Evolutionary conservation across 2,329 filamentous ascomycete genomes (phyloP), one percentile per base, ranked within the genome.

Genomic region (Aspergillus spinulosporus): DNA sequence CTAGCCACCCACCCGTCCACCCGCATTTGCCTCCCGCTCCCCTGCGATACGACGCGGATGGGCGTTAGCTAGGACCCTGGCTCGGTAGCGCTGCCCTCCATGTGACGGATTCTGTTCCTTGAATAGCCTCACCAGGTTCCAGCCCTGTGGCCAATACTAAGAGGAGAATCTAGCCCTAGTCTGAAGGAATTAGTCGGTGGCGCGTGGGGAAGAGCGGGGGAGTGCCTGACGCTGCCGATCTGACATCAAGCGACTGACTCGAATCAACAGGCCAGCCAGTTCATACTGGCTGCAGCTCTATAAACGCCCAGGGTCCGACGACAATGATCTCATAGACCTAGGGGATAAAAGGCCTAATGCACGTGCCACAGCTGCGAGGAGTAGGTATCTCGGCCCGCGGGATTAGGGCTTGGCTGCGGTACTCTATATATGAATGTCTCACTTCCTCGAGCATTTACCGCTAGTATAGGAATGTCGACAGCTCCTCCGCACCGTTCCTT

Each of bases 341-440:
- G 21, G 21, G 21, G 21, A 21, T 21, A 21, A 21, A 21, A 21
- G 21, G 21, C 21, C 21, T 21, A 21, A 21, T 21, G 21, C 21
- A 21, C 21, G 21, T 21, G 21, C 21, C 21, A 21, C 21, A 21
- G 21, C 21, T 21, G 21, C 21, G 21, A 21, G 21, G 21, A 21
- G 21, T 21, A 9, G 11, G 5, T 31, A 49, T 49, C 47, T 49
- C 47, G 47, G 47, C 34, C 47, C 47, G 47, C 47, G 47, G 47
- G 39, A 49, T 8, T 4, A 40, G 9, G 34, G 15, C 46, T 49
- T 40, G 47, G 47, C 47, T 9, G 34, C 6, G 9, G 31, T 34
- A 34, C 14, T 2, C 28, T 12, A 4, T 36, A 28, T 49, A 31
- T 29, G 28, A 14, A 48, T 48, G 47, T 49, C 47, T 49, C 47